Base-by-base conservation (phyloP, 1,139 yeast genomes). In the Kluyveromyces sp. region DNA sequence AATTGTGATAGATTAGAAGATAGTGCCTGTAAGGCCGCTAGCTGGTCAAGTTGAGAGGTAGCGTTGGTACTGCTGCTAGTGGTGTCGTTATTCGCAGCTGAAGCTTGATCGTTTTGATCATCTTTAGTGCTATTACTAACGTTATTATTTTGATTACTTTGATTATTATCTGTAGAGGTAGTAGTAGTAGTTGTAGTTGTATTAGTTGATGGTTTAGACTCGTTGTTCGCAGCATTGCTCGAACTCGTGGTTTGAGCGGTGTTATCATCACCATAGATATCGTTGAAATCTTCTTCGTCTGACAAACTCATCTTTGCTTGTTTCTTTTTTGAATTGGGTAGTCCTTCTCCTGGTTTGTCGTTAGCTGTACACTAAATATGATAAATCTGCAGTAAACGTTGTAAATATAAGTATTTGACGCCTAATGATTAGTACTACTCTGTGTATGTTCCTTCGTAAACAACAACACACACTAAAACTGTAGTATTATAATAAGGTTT, bases 241-340 rank as follows among this genome's bases (percentile, higher is more conserved):
- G 52, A 37, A 29, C 50, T 48, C 26, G 50, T 50, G 28, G 53
- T 43, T 25, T 52, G 45, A 37, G 57, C 48, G 31, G 61, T 63
- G 15, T 55, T 54, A 42, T 61, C 70, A 45, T 66, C 72, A 45
- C 72, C 73, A 50, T 84, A 84, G 67, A 84, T 81, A 66, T 84
- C 92, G 66, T 83, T 87, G 66, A 84, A 84, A 67, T 85, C 89
- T 68, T 87, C 96, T 69, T 88, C 96, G 70, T 88, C 96, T 64
- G 68, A 64, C 45, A 51, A 52, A 51, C 63, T 63, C 68, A 63
- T 63, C 47, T 42, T 53, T 75, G 30, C 31, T 26, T 4, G 30
- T 37, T 27, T 21, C 27, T 27, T 21, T 35, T 35, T 4, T 35
- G 15, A 7, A n/a, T 35, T 2, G 7, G 4, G 27, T 35, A 5